These are phyloP conservation scores for Saccharomyces pastorianus DNA, from an alignment of 1,139 yeast species.

Conservation along the genomic window DNA sequence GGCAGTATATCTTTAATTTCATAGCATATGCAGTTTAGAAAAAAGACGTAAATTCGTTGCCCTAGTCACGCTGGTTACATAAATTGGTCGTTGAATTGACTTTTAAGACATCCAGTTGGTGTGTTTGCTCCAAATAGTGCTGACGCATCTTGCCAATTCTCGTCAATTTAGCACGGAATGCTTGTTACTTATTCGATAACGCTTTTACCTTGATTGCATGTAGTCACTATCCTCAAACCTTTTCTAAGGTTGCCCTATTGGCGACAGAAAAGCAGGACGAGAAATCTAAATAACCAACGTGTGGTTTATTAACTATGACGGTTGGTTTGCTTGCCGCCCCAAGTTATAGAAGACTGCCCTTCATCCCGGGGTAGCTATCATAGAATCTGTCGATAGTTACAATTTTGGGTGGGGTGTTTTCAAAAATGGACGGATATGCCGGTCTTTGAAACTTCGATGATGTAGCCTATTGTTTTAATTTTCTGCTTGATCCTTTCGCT, in stretches of 20 bases:
- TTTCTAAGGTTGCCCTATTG: no score
- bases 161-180: no score
- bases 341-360: neutral
- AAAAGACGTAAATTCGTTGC: neutral
- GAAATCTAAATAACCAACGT: no score
- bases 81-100: neutral
- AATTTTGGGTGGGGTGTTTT: neutral
- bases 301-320: no score
- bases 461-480: neutral
- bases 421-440: no score
- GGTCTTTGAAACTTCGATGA: neutral
- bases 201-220: no score
- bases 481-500: neutral
- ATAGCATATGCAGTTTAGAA: neutral
- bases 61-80: neutral
- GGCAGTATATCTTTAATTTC: no score
- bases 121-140: neutral
- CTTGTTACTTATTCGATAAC: no score
- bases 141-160: neutral
- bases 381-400: neutral
- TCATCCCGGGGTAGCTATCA: no score
- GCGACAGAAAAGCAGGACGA: no score
- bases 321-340: neutral
- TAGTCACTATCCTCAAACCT: no score
- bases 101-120: neutral